phyloP scores from a whole-genome alignment of 2,329 filamentous ascomycete species.

The Sporothrix variecibatus region DNA sequence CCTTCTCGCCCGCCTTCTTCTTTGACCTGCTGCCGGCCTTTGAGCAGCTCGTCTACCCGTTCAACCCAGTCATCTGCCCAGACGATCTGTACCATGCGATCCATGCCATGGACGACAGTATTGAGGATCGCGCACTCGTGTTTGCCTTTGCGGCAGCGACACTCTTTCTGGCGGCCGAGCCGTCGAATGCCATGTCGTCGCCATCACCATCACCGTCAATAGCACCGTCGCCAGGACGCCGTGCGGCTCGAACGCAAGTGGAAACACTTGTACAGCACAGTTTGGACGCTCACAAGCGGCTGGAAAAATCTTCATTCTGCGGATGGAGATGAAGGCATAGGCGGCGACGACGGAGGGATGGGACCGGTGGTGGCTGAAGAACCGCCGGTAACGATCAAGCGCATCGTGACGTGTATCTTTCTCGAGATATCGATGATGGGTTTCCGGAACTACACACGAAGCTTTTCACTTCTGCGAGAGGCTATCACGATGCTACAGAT shows the following conservation, averaged over 20 bases:
- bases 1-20: constrained; percentile 39
- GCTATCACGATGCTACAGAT: constrained; percentile 49
- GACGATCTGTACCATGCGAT: constrained; percentile 42
- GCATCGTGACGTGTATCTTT: constrained; percentile 53
- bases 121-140: constrained; percentile 34
- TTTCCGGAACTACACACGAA: constrained; percentile 51
- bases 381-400: constrained; percentile 37
- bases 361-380: too few relatives aligned
- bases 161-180: background rate
- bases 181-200: too few relatives aligned
- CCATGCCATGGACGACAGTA: constrained; percentile 41
- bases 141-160: background rate
- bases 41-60: constrained; percentile 47
- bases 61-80: constrained; percentile 29
- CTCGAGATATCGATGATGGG: constrained; percentile 51
- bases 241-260: too few relatives aligned
- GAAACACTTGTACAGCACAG: too few relatives aligned
- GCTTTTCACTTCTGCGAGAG: constrained; percentile 53
- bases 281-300: background rate
- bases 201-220: too few relatives aligned
- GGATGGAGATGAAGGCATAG: too few relatives aligned
- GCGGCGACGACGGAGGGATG: too few relatives aligned
- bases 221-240: too few relatives aligned
- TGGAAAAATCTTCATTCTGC: background rate
- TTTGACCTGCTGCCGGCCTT: constrained; percentile 47